Base-by-base conservation (phyloP, 2,329 filamentous ascomycete genomes). In the Leptodontidium sp. region DNA sequence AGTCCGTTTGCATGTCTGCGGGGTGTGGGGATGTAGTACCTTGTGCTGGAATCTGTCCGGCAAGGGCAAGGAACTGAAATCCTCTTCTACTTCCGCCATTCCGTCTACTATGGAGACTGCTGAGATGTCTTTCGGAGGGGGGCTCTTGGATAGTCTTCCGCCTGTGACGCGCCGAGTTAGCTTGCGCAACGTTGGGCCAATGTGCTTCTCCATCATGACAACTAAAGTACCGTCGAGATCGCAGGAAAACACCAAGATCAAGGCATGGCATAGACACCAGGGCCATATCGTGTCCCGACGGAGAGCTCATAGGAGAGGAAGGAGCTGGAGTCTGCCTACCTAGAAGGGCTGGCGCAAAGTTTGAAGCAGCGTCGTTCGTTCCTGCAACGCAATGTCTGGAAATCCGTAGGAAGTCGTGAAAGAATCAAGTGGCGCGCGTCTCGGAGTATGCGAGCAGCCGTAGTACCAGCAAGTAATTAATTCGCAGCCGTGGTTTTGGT, bases 31-130 rank as follows among this genome's bases (percentile, higher is more conserved):
- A 26, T 45, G 29, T 55, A 29, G 65, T 76, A 91, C 89, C 84
- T 97, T 97, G 84, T 97, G 93, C 65, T 87, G 84, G 82, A 94
- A 97, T 78, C 93, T 89, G 72, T 97, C 93, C 55, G 89, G 84
- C 66, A 97, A 81, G 53, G 93, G 91, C 71, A 97, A 83, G 72
- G 91, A 88, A 81, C 89, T 91, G 80, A 91, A 95, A 80, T 97
- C 93, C 78, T 94, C 92, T 80, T 95, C 92, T 79, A 86, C 83
- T 73, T 97, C 93, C 68, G 91, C 92, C 93, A 97, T 97, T 47
- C 59, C 67, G 52, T 49, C 66, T 32, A 53, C 15, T 53, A 45
- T 26, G 24, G 47, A 35, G n/a, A 45, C 47, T 29, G n/a, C 74
- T 63, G 68, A 49, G 61, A 47, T 50, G 45, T 49, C 59, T 47